Base-by-base conservation (phyloP, 2,329 filamentous ascomycete species). In the Trichoderma atroviride region DNA sequence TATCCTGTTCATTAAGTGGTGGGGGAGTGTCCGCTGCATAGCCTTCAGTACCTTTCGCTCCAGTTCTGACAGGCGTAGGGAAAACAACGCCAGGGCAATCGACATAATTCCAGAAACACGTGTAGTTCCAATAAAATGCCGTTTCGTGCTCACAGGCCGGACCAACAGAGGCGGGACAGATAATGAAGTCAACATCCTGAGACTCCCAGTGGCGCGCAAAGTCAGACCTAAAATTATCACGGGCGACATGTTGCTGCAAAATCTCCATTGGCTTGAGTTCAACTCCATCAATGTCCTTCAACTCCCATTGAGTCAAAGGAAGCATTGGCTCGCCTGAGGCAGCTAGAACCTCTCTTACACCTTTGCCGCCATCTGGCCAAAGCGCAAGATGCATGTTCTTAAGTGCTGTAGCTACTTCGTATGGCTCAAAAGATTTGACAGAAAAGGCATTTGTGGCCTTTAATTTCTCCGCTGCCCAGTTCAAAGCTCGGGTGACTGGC, bases 401-500 rank as follows among this genome's bases (percentile, higher is more conserved):
- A 58, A 74, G 72, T 0, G 73, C 73, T 1, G 73, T 65, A n/a
- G 53, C 59, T 1, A 27, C 62, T 2, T 47, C 55, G 2, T 69
- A 73, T 0, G 73, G 70, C 7, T 68, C 47, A 7, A 74, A 74
- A 4, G 35, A 24, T 2, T 71, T 74, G 11, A 73, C 10, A 3
- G 55, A 53, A 5, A 73, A 68, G 1, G 43, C 33, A 0, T 60
- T 64, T 1, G 72, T 58, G 6, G 71, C 63, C 2, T 72, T 72
- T 5, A 76, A 73, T 13, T 75, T 72, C 0, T 71, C 57, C 0
- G 74, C 56, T 0, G 77, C 79, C 81, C 80, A 83, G 16, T 73
- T 63, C 13, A 81, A 73, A 5, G 80, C 80, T 2, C 75, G 75
- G 1, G 66, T 74, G 0, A 81, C 78, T 0, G 81, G 81, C 0